Base-by-base conservation (phyloP, 176 grass and related monocot species). In the Phoenix dactylifera region DNA sequence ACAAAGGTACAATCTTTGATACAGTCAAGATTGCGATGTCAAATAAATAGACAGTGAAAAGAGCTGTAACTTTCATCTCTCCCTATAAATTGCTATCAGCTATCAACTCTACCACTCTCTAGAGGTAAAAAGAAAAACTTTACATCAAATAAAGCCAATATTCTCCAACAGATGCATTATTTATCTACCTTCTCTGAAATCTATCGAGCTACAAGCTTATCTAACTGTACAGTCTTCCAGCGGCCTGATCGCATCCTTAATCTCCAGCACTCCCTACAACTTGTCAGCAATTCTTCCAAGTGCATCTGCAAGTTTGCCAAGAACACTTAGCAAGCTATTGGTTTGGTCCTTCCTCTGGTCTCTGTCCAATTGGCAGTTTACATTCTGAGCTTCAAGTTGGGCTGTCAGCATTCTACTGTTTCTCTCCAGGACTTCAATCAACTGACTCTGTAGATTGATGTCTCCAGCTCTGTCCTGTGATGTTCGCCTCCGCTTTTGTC, bases 251-350 rank as follows among this genome's bases (percentile, higher is more conserved):
- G 14, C 10, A 18, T 18, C 54, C 17, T 19, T 3, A 22, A 22
- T 18, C 22, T 22, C 7, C 54, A 53, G 50, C 25, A 62, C 59
- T 76, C 66, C 15, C 81, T 98, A 92, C 64, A 98, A 81, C 74
- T 88, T 98, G 56, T 98, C 93, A 4, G 93, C 87, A 39, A 97
- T 97, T 78, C 73, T 91, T 61, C 84, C 78, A 60, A 97, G 84
- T n/a, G 84, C 84, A 60, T 97, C 93, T 0, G 93, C 87, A 1
- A 97, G 81, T 30, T 76, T 85, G 60, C 85, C 77, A n/a, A 97
- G 87, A 35, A 97, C 78, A 16, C 63, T 67, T 51, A 85, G 73
- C 52, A 97, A 70, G 76, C 84, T 80, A 56, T 75, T 75, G 15
- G 76, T 74, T 56, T 97, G 84, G 30, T 91, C 81, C 57, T 74